Evolutionary conservation across 306 rosid genomes (phyloP), one percentile per base, ranked within the genome.

Genomic region (Rosa chinensis): DNA sequence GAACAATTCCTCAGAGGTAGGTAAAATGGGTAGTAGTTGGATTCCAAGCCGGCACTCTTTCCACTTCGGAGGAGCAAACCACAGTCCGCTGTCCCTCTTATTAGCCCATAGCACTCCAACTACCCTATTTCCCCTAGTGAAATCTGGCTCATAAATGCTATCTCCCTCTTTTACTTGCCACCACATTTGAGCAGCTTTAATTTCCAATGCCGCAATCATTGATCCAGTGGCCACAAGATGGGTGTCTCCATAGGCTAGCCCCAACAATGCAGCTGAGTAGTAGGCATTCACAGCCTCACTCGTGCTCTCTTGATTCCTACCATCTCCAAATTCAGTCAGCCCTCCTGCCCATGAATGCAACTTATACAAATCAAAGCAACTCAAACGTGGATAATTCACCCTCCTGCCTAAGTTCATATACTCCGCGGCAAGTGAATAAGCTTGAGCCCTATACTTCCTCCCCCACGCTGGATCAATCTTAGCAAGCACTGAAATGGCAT

Each of bases 301-400:
- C 0, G 97, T 85, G 82, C 97, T 92, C 83, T 94, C 97, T 45
- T 94, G 97, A 42, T 92, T 92, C 78, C 99, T 85, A 66, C 99
- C 97, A 44, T 92, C 99, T 0, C 82, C 84, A 49, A 89, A 94
- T 77, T 94, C 99, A 20, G 91, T 86, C 70, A 94, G 78, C n/a
- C 99, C 97, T 28, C 91, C 89, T 18, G 97, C 97, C 99, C 99
- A 94, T 5, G 99, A 94, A 74, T 94, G 99, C 77, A 94, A 77
- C 52, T 75, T 82, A 39, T 86, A 94, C 6, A 82, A 76, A 66
- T 94, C 99, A 35, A 92, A 94, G 80, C 97, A 89, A 76, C 99
- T 89, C 13, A 92, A 67, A 2, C 90, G 92, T 0, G 99, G 86
- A 71, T 92, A 92, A 44, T 64, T 82, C 0, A 93, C 39, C 32